Percentiles rank a stretch among this genome's conserved stretches.
Evolutionary conservation across 2,329 filamentous ascomycete genomes (phyloP).

Genomic region (Emmonsiellopsis sp.): DNA sequence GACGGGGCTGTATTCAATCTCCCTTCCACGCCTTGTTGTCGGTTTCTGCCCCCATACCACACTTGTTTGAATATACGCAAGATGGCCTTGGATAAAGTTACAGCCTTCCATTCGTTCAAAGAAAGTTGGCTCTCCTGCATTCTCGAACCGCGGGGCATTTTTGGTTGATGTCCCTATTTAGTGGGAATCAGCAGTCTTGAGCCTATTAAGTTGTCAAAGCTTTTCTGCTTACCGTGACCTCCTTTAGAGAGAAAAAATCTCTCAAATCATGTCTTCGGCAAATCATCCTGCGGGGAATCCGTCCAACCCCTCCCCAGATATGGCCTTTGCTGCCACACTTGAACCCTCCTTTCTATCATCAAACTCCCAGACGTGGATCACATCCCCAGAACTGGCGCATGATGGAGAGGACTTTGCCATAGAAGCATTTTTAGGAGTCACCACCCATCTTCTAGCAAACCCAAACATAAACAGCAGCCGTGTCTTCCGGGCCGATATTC

Average conservation of each 20-base stretch:
- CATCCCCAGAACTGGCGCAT: constrained; percentile 22
- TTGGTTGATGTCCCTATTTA: too few species aligned
- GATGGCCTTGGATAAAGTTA: too few species aligned
- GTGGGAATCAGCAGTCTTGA: too few species aligned
- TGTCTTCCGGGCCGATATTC: constrained; percentile 53
- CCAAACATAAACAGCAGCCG: constrained; percentile 51
- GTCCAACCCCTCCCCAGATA: background rate
- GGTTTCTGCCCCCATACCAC: too few species aligned
- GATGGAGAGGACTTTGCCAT: constrained; percentile 16
- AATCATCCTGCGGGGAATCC: background rate
- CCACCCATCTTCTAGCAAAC: constrained; percentile 40
- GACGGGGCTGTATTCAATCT: too few species aligned
- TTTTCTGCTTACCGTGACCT: too few species aligned
- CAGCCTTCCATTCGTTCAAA: too few species aligned
- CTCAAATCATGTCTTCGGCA: background rate
- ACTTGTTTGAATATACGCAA: too few species aligned
- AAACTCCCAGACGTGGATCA: constrained; percentile 20
- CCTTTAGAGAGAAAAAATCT: background rate
- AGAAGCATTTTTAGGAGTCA: constrained; percentile 37
- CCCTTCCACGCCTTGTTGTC: too few species aligned
- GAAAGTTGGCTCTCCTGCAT: too few species aligned
- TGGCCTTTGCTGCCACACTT: constrained; percentile 17
- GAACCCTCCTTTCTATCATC: constrained; percentile 16
- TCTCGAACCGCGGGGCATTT: too few species aligned
- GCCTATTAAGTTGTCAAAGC: too few species aligned